Conservation (phyloP, 75 land plant genomes). For the Pinus taeda region DNA sequence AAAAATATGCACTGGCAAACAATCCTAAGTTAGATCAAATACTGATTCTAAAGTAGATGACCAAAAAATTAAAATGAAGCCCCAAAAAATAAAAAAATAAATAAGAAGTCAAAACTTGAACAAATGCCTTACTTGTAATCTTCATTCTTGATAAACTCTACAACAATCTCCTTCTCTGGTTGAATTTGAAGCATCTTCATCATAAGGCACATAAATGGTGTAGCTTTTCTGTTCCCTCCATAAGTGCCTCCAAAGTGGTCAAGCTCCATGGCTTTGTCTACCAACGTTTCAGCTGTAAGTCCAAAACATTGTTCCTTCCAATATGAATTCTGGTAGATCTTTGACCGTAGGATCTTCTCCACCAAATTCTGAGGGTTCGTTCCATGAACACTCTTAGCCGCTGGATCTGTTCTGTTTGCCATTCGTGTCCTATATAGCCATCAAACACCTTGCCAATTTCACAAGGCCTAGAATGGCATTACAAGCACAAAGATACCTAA, state of each 20-base stretch:
- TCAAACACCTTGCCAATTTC: too few relatives aligned
- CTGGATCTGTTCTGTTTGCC: conserved; percentile 99
- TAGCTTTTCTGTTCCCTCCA: conserved; percentile 93
- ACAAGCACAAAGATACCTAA: too few relatives aligned
- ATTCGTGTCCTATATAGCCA: conserved; percentile 23
- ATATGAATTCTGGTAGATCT: conserved; percentile 91
- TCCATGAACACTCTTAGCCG: conserved; percentile 88
- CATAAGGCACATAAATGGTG: conserved; percentile 95
- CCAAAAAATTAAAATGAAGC: not conserved
- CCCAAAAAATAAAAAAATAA: not conserved
- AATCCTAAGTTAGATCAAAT: not conserved
- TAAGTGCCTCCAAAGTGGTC: conserved; percentile 96
- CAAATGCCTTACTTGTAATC: conserved; percentile 81
- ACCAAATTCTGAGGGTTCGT: conserved; percentile 99
- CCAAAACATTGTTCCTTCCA: conserved; percentile 99
- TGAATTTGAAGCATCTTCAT: conserved; percentile 99
- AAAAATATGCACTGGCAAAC: not conserved
- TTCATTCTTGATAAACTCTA: conserved; percentile 97
- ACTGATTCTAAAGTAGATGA: not conserved
- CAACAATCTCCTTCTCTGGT: conserved; percentile 99
- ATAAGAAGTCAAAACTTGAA: not conserved
- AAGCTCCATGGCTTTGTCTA: conserved; percentile 99
- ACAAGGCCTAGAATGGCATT: too few relatives aligned
- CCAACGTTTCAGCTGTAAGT: conserved; percentile 96
- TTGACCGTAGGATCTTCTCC: conserved; percentile 92